phyloP scores from a whole-genome alignment of 164 flowering plant genomes.

The Macadamia integrifolia region DNA sequence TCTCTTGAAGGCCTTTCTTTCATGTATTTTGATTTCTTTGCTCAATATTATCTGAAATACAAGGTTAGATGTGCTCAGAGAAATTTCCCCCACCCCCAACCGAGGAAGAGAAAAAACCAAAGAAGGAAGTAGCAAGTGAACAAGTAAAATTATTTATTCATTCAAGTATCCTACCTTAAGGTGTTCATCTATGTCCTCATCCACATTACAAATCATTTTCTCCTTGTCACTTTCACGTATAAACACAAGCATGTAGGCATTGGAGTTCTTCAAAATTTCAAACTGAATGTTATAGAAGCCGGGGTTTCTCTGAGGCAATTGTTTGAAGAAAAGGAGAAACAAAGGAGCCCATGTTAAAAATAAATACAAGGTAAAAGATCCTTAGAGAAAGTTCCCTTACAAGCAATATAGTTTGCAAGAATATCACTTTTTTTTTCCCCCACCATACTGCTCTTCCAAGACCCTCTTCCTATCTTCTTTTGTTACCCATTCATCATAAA shows the following conservation, averaged over 20 bases:
- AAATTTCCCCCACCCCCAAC: no score
- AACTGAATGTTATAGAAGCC: conserved; percentile 81
- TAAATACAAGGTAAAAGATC: no score
- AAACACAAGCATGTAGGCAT: conserved; percentile 95
- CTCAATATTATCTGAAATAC: conserved; percentile 61
- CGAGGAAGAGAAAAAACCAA: neutral
- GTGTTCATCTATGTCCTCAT: conserved; percentile 87
- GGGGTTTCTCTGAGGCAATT: conserved; percentile 86
- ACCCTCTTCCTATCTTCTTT: conserved; percentile 78
- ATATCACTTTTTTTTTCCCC: conserved; percentile 76
- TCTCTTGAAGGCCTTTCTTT: conserved; percentile 80
- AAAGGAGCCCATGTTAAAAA: neutral
- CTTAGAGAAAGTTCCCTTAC: neutral
- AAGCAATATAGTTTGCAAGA: neutral
- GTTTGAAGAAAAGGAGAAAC: conserved; percentile 14
- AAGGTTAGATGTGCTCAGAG: conserved; percentile 5
- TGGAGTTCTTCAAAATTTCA: conserved; percentile 83
- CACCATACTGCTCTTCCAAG: conserved; percentile 86
- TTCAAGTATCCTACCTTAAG: conserved; percentile 48
- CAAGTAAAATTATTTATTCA: neutral
- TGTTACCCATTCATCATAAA: conserved; percentile 89
- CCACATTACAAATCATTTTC: conserved; percentile 78
- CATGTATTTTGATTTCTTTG: conserved; percentile 92
- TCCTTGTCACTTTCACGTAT: conserved; percentile 91
- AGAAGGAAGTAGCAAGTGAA: neutral